Percentiles rank a stretch among this genome's conserved stretches.
Evolutionary conservation across 768 basidiomycete species (phyloP).

Genomic region (Leucosporidium creatinivorum): DNA sequence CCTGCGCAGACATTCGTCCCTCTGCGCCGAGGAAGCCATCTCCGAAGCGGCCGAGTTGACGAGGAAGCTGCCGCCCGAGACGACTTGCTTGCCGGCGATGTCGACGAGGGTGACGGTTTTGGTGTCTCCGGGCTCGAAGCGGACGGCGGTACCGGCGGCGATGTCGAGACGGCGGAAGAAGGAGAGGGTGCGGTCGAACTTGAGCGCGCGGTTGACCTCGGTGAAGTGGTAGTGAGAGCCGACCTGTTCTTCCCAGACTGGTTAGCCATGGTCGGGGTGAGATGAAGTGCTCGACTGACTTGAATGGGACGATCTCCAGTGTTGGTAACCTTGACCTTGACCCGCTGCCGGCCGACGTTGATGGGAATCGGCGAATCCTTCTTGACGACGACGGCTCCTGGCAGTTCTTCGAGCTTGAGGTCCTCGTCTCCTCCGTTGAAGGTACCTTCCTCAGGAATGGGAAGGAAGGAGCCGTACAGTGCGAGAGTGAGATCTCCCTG

Average conservation of each 20-base stretch:
- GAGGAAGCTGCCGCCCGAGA: conserved; percentile 58
- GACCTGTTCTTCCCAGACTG: too few species aligned
- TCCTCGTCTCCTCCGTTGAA: conserved; percentile 48
- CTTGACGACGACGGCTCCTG: conserved; percentile 65
- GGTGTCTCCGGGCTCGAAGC: conserved; percentile 87
- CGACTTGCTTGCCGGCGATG: conserved; percentile 62
- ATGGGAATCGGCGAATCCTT: conserved; percentile 55
- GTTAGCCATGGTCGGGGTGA: too few species aligned
- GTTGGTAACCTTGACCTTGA: conserved; percentile 73
- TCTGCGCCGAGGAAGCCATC: conserved; percentile 15
- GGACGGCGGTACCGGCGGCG: conserved; percentile 84
- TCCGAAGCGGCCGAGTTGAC: conserved; percentile 46
- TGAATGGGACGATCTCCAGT: conserved; percentile 90
- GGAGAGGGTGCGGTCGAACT: conserved; percentile 72
- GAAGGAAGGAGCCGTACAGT: conserved; percentile 89
- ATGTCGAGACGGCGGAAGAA: conserved; percentile 87
- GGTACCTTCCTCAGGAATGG: conserved; percentile 56
- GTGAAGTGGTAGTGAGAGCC: conserved; percentile 88
- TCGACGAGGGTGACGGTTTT: conserved; percentile 76
- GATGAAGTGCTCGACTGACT: conserved; percentile 45
- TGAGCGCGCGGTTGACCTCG: conserved; percentile 72
- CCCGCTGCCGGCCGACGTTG: conserved; percentile 63
- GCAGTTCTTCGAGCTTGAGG: conserved; percentile 43
- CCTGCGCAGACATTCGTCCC: conserved; percentile 24
- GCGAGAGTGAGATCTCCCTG: conserved; percentile 70